These are phyloP conservation scores for Nevesoporus exiguus DNA, from an alignment of 768 basidiomycete genomes.

Conservation along the genomic window DNA sequence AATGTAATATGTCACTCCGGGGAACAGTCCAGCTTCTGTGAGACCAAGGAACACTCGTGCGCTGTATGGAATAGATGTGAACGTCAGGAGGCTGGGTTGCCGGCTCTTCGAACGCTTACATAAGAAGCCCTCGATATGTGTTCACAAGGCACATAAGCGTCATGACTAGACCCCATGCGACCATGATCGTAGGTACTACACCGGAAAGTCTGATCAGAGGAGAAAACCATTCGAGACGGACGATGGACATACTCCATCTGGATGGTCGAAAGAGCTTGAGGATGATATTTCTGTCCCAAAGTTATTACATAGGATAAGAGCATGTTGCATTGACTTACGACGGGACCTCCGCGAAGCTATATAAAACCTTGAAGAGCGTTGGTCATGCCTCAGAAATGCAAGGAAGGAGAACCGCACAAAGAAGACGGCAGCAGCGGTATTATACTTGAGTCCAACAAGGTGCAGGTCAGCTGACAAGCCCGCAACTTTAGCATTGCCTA, in stretches of 20 bases:
- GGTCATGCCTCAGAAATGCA: neutral
- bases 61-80: slow-evolving; percentile 15
- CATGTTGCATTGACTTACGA: slow-evolving; percentile 27
- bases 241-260: slow-evolving; percentile 30
- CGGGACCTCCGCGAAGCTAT: slow-evolving; percentile 37
- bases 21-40: slow-evolving; percentile 45
- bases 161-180: slow-evolving; percentile 40
- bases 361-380: slow-evolving; percentile 28
- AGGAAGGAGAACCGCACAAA: slow-evolving; percentile 23
- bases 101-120: slow-evolving; percentile 21
- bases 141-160: slow-evolving; percentile 39
- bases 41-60: slow-evolving; percentile 44
- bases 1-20: slow-evolving; percentile 43
- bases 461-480: slow-evolving; percentile 40
- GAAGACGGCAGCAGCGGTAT: slow-evolving; percentile 38
- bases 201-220: slow-evolving; percentile 8
- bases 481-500: slow-evolving; percentile 44
- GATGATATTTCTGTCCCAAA: slow-evolving; percentile 34
- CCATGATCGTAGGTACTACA: slow-evolving; percentile 39
- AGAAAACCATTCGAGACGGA: neutral
- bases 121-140: slow-evolving; percentile 27
- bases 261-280: slow-evolving; percentile 37
- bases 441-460: slow-evolving; percentile 34
- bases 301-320: slow-evolving; percentile 2
- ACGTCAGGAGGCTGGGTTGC: neutral